Evolutionary conservation across 441 rosid species (phyloP), one percentile per base, ranked within the genome.

Genomic region (Euphorbia neoarborescens): DNA sequence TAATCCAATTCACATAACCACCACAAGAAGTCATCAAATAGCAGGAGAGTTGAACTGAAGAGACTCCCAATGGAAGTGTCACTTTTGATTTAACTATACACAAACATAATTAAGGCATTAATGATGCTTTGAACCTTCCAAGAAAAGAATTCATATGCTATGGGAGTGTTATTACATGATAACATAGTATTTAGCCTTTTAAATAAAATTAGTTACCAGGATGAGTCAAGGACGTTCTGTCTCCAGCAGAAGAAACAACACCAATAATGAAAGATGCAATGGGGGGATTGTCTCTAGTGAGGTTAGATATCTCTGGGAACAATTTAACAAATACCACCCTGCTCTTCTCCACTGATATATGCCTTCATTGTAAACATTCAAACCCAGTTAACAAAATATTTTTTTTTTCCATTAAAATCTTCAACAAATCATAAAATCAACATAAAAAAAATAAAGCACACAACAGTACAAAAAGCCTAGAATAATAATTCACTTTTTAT

Each of bases 331-430:
- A 79, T 25, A 89, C 68, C 63, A 69, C 73, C 89, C 85, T 71
- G 89, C 81, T 90, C 86, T 87, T 93, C 89, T 93, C 98, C 78
- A 91, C 82, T 10, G 91, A 82, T 62, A 93, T 73, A 82, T 90
- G 89, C 98, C 98, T 93, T 80, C 75, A 81, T 79, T 76, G 35
- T 69, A 73, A 74, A 63, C 25, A 65, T 12, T 8, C 48, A 51
- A 9, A 51, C 9, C 0, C 22, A 51, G 22, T 51, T 48, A 48
- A 38, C 8, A 38, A 38, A n/a, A n/a, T n/a, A n/a, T n/a, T n/a
- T n/a, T n/a, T n/a, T n/a, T n/a, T n/a, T n/a, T n/a, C n/a, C n/a
- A n/a, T n/a, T n/a, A n/a, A n/a, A n/a, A n/a, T n/a, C n/a, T n/a
- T n/a, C n/a, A n/a, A n/a, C n/a, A 37, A 37, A 37, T 37, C 8